Conservation (phyloP, 2,329 filamentous ascomycete genomes). For the Teratosphaeria destructans region DNA sequence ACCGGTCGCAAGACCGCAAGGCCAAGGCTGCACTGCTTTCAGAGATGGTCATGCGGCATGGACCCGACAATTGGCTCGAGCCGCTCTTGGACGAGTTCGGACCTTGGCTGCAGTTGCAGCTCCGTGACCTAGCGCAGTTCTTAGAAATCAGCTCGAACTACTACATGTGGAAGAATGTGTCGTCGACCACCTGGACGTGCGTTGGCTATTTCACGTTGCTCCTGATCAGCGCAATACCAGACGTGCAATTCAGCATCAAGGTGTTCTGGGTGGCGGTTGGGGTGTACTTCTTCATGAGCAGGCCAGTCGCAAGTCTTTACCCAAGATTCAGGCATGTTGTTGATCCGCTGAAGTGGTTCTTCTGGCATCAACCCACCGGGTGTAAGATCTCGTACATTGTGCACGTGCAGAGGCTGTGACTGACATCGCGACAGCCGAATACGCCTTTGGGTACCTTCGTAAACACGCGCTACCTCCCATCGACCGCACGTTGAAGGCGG, state of each 20-base stretch:
- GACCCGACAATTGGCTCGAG: slow-evolving; percentile 3
- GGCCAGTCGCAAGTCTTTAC: slow-evolving; percentile 2
- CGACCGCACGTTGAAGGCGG: neutral
- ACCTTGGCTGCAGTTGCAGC: slow-evolving; percentile 2
- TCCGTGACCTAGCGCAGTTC: slow-evolving; percentile 1
- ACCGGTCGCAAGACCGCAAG: neutral
- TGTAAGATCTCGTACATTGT: neutral
- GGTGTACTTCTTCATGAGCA: slow-evolving; percentile 4
- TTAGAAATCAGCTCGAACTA: slow-evolving; percentile 1
- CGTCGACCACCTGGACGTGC: neutral
- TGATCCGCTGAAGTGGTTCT: slow-evolving; percentile 5
- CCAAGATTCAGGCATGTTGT: slow-evolving; percentile 4
- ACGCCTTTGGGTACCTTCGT: slow-evolving; percentile 1
- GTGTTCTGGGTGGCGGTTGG: slow-evolving; percentile 3
- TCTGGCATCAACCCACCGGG: slow-evolving; percentile 1
- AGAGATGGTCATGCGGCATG: slow-evolving; percentile 3
- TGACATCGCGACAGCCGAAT: neutral
- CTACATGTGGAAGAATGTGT: slow-evolving; percentile 1
- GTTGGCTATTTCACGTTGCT: slow-evolving; percentile 1
- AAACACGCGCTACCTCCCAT: neutral
- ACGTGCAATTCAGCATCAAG: slow-evolving; percentile 1
- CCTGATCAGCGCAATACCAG: slow-evolving; percentile 1
- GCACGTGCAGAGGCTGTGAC: neutral
- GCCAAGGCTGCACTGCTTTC: slow-evolving; percentile 1
- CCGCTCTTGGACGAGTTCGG: slow-evolving; percentile 1